phyloP scores from a whole-genome alignment of 2,329 filamentous ascomycete genomes.

The Ophiostoma ulmi region DNA sequence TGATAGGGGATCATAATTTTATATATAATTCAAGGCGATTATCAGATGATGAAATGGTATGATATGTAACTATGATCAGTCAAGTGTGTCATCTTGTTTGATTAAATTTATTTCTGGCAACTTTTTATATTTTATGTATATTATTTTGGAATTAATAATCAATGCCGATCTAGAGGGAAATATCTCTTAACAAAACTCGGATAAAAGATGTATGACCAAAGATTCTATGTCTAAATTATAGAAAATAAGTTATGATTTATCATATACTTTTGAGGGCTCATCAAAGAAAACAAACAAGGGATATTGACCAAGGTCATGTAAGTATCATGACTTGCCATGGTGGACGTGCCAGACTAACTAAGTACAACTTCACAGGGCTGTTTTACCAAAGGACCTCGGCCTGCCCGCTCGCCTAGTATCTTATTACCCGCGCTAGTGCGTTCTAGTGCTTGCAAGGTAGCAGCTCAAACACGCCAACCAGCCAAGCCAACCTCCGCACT shows the following conservation, averaged over 20 bases:
- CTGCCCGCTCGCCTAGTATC: background rate
- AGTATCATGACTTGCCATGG: background rate
- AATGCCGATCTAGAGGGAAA: too few relatives aligned
- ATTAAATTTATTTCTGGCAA: too few relatives aligned
- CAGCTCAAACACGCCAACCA: background rate
- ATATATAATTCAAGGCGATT: background rate
- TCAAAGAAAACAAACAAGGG: background rate
- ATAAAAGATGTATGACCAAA: too few relatives aligned
- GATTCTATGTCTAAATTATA: too few relatives aligned
- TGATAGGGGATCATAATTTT: background rate
- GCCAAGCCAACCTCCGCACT: background rate
- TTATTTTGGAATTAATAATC: too few relatives aligned
- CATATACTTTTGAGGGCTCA: background rate
- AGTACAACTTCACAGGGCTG: background rate
- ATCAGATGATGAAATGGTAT: background rate
- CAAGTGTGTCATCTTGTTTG: too few relatives aligned
- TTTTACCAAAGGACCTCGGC: background rate
- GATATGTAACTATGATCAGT: too few relatives aligned
- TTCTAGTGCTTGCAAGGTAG: conserved; percentile 7
- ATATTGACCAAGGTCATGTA: background rate
- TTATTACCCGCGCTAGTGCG: conserved; percentile 1
- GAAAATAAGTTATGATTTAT: too few relatives aligned
- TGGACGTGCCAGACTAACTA: background rate
- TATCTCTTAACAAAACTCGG: too few relatives aligned
- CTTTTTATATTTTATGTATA: too few relatives aligned